Evolutionary conservation across 2,329 filamentous ascomycete genomes (phyloP), one percentile per base, ranked within the genome.

Genomic region (Colletotrichum theobromicola): DNA sequence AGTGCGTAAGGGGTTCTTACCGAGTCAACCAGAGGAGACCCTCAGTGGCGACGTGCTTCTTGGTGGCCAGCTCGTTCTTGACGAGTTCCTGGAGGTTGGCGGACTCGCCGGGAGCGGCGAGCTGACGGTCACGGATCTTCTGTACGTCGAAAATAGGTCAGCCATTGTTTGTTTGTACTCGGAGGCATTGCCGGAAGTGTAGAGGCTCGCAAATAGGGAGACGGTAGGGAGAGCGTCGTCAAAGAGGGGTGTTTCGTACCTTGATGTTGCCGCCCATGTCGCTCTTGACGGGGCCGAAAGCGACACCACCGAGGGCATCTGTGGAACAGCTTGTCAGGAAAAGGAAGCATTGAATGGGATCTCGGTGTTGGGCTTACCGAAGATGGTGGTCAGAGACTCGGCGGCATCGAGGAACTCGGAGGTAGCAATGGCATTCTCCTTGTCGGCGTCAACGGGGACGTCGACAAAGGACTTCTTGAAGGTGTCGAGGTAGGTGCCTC

Each of bases 201-300:
- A 9, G 8, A 34, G 30, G 55, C 30, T 55, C 16, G 16, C n/a
- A 30, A n/a, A 13, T 21, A 57, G 30, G 32, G 16, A 57, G 16
- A 16, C 76, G 13, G 15, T 30, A 67, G 61, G 50, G 57, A 34
- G 28, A 34, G 57, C 5, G 30, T 34, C 57, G 57, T 34, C 13
- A 37, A 68, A 24, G 30, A 26, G 16, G n/a, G 32, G 24, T 13
- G 42, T 7, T 60, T 79, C 83, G 77, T 84, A 97, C 95, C 91
- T 95, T 96, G 87, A 98, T 91, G 87, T 99, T 99, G 83, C 94
- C 94, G 63, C 91, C 84, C 88, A 99, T 94, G 85, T 99, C 97
- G 79, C 87, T 94, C 90, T 98, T 98, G 83, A 98, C 96, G 30
- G 95, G 94, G 69, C 89, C 92, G 87, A 99, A 98, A 77, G 96